These are phyloP conservation scores for Haplosporangium sp. DNA, from an alignment of 371 early-diverging fungal species.

Conservation along the genomic window DNA sequence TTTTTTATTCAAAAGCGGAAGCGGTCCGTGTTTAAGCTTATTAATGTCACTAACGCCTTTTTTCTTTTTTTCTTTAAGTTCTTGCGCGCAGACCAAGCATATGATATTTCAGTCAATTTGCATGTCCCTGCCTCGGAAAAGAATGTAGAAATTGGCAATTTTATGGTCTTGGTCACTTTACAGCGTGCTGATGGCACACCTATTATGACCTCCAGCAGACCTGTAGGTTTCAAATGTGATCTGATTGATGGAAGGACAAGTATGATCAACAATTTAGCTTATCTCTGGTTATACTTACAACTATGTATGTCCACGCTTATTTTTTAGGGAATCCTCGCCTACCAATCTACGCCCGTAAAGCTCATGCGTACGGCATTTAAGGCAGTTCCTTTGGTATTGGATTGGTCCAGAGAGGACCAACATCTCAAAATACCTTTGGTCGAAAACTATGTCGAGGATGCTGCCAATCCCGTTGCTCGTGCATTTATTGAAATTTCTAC, in stretches of 20 bases:
- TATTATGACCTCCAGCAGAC: conserved; percentile 70
- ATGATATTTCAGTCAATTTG: conserved; percentile 80
- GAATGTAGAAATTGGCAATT: conserved; percentile 86
- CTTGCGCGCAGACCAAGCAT: conserved; percentile 76
- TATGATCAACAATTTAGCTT: background rate
- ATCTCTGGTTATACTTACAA: no score
- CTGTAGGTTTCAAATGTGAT: conserved; percentile 60
- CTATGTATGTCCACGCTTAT: background rate
- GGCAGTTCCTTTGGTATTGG: conserved; percentile 77
- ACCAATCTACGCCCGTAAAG: conserved; percentile 79
- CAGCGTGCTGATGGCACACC: conserved; percentile 62
- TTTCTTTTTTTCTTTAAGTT: conserved; percentile 35
- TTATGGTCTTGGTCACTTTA: conserved; percentile 85
- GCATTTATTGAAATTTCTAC: conserved; percentile 77
- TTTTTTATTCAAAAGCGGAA: background rate
- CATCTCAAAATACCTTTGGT: conserved; percentile 72
- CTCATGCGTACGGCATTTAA: conserved; percentile 71
- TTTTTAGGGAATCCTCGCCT: conserved; percentile 75
- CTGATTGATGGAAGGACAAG: background rate
- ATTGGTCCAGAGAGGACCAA: conserved; percentile 77
- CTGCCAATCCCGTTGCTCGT: conserved; percentile 71
- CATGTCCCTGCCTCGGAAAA: conserved; percentile 84
- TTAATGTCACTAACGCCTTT: background rate
- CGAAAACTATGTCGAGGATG: conserved; percentile 76
- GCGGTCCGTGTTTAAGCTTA: background rate